phyloP scores from a whole-genome alignment of 345 rosid genomes.

The Angophora floribunda region DNA sequence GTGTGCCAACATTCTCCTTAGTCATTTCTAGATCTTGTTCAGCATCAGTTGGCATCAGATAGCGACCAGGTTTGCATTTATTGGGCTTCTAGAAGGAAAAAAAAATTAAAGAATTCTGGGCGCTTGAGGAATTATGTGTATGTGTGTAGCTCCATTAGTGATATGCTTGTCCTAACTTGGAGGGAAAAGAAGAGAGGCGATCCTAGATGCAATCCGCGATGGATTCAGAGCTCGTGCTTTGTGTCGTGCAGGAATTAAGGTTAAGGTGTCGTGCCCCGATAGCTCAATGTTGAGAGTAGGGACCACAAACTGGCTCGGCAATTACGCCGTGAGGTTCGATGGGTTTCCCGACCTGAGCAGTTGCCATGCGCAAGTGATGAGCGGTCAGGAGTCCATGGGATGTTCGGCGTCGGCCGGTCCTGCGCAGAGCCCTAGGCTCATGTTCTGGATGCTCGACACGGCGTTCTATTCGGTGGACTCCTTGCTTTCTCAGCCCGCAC shows the following conservation, averaged over 20 bases:
- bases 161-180: not conserved
- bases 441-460: constrained; percentile 44
- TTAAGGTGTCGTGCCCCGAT: constrained; percentile 47
- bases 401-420: constrained; percentile 60
- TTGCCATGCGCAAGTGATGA: constrained; percentile 60
- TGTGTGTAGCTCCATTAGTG: not conserved
- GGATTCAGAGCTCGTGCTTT: not conserved
- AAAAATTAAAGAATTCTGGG: not conserved
- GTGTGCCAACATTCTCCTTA: not conserved
- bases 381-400: constrained; percentile 9
- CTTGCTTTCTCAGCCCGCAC: constrained; percentile 62
- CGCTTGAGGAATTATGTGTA: not conserved
- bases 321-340: constrained; percentile 54
- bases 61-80: not conserved
- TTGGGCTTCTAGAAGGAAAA: not conserved
- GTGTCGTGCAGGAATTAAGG: constrained; percentile 45
- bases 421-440: constrained; percentile 38
- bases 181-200: not conserved
- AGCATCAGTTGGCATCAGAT: not conserved
- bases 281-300: constrained; percentile 56
- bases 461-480: constrained; percentile 45
- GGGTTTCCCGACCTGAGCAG: constrained; percentile 71
- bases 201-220: not conserved
- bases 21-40: not conserved
- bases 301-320: constrained; percentile 65